Evolutionary conservation across 306 rosid genomes (phyloP), one percentile per base, ranked within the genome.

Genomic region (Cajanus cajan): DNA sequence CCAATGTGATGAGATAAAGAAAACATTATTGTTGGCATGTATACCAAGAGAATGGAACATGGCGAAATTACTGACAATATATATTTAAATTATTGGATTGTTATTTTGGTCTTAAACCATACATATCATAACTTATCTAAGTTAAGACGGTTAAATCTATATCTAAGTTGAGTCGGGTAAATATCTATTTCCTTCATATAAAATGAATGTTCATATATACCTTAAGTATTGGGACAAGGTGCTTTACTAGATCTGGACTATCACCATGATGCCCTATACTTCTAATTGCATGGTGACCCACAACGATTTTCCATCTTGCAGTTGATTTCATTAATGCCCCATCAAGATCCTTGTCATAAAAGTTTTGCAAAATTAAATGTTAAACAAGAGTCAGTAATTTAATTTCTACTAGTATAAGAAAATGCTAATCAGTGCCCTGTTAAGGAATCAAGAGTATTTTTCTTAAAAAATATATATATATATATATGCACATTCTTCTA

Each of bases 191-290:
- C 10, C 18, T 5, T 37, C 8, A 22, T 8, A 24, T 44, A 8
- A 31, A 45, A 47, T 34, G 34, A 51, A 52, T 2, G 19, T 34
- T 24, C 36, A 64, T 18, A 64, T 18, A 19, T 68, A 83, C 86
- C 83, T 83, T 72, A 16, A 78, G 83, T 51, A 78, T 2, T 34
- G 86, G 86, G 6, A 12, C 6, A 47, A 78, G 39, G 48, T n/a
- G 12, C 24, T 73, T 15, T 50, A 64, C 16, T 43, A 78, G 77
- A 41, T 83, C 83, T 4, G 4, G 43, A 43, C 76, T 78, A 33
- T 85, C 86, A 24, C 86, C 86, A 0, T 85, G 88, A 82, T 78
- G 84, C 10, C 86, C 81, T 43, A 78, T 47, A 68, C 88, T 85
- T 78, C 71, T 81, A 19, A 85, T 81, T 64, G 81, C 54, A 55